Evolutionary conservation across 192 early-diverging fungal species (phyloP).

Genomic region (Jimgerdemannia flammicorona): DNA sequence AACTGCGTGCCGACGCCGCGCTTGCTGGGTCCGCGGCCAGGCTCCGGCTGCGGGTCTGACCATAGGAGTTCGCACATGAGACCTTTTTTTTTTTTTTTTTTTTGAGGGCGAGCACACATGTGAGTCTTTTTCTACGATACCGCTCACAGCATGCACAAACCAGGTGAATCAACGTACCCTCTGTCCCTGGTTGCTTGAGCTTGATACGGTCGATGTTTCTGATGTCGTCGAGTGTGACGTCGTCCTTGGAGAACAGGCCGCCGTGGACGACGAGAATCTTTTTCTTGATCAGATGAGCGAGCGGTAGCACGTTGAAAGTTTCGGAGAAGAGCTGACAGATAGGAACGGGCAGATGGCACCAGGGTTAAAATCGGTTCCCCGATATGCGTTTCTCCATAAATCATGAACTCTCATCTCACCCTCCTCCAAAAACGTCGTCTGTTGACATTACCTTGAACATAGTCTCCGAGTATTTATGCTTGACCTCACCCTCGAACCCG

Average conservation of each 20-base stretch:
- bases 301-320: conserved; percentile 90
- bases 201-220: conserved; percentile 80
- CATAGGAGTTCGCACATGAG: conserved; percentile 96
- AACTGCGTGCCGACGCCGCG: conserved; percentile 95
- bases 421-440: neutral
- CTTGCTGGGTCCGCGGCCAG: conserved; percentile 84
- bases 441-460: conserved; percentile 67
- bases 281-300: conserved; percentile 86
- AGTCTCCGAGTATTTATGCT: conserved; percentile 87
- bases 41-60: conserved; percentile 89
- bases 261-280: conserved; percentile 98
- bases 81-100: conserved; percentile 20
- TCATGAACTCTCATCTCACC: neutral
- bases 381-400: neutral
- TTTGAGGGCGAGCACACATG: conserved; percentile 14
- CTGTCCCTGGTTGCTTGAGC: conserved; percentile 65
- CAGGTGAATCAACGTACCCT: conserved; percentile 14
- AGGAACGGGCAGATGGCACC: neutral
- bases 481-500: conserved; percentile 98
- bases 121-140: neutral
- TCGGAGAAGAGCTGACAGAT: conserved; percentile 71
- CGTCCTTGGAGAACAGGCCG: conserved; percentile 87
- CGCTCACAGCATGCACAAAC: neutral
- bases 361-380: neutral
- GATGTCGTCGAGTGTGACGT: conserved; percentile 90